These are phyloP conservation scores for Lactarius indigo DNA, from an alignment of 768 basidiomycete species.

Conservation along the genomic window DNA sequence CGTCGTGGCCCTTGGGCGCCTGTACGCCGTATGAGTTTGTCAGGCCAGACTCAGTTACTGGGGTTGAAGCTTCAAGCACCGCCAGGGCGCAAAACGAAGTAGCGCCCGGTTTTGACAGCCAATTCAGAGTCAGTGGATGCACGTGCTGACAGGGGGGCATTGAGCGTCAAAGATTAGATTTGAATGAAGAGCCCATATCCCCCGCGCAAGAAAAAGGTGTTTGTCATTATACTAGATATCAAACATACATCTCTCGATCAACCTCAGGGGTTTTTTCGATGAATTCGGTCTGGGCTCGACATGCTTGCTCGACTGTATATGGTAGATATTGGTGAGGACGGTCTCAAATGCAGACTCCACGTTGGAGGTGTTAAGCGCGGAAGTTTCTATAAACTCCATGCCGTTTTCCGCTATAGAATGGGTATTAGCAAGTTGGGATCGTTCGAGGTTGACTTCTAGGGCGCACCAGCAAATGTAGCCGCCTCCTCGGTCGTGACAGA, in stretches of 20 bases:
- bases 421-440: neutral
- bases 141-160: neutral
- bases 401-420: slow-evolving; percentile 68
- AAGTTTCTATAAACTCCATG: slow-evolving; percentile 96
- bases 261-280: neutral
- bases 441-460: neutral
- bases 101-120: neutral
- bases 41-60: neutral
- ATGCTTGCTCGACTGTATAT: slow-evolving; percentile 36
- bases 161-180: neutral
- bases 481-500: slow-evolving; percentile 98
- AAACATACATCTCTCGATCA: slow-evolving; percentile 7
- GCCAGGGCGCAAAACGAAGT: neutral
- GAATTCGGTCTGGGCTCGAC: neutral
- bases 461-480: slow-evolving; percentile 81
- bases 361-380: slow-evolving; percentile 98
- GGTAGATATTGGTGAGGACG: slow-evolving; percentile 72
- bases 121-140: neutral
- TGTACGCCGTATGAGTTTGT: no score
- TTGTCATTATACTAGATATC: slow-evolving; percentile 2
- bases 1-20: neutral
- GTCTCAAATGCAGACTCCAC: slow-evolving; percentile 54
- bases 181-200: neutral
- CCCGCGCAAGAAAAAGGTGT: neutral
- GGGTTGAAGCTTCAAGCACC: no score